These are phyloP conservation scores for Pouteria glomerata DNA, from an alignment of 148 eudicot genomes.

Conservation along the genomic window DNA sequence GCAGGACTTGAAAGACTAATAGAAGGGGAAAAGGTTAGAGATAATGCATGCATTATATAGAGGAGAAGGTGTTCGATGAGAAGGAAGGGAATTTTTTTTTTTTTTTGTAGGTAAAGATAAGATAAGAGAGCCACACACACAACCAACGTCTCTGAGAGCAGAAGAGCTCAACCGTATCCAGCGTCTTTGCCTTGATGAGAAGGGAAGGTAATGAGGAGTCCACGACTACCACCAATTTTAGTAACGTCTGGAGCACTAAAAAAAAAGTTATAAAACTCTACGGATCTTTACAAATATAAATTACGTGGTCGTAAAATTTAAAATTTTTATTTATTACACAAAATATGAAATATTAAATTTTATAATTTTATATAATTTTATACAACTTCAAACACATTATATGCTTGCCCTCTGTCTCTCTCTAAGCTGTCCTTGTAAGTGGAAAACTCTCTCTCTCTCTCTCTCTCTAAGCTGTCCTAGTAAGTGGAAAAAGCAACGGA, in stretches of 20 bases:
- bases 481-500: neutral
- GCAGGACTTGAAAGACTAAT: slow-evolving; percentile 10
- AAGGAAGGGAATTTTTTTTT: neutral
- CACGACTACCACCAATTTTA: slow-evolving; percentile 50
- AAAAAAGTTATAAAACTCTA: too few relatives aligned
- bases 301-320: too few relatives aligned
- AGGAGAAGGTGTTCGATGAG: neutral
- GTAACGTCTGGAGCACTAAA: too few relatives aligned
- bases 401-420: too few relatives aligned
- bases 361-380: too few relatives aligned
- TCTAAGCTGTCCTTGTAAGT: too few relatives aligned
- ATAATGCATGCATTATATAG: slow-evolving; percentile 32
- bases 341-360: too few relatives aligned
- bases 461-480: neutral
- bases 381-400: too few relatives aligned
- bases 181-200: slow-evolving; percentile 17
- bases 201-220: slow-evolving; percentile 40
- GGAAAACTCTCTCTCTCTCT: neutral
- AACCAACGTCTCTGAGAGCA: slow-evolving; percentile 27
- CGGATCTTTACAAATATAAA: too few relatives aligned
- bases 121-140: slow-evolving; percentile 95
- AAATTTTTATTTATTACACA: too few relatives aligned
- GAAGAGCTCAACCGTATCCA: slow-evolving; percentile 38
- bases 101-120: slow-evolving; percentile 49
- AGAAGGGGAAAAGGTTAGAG: slow-evolving; percentile 22